These are phyloP conservation scores for Aegilops speltoides DNA, from an alignment of 176 grass and related monocot species.

Conservation along the genomic window DNA sequence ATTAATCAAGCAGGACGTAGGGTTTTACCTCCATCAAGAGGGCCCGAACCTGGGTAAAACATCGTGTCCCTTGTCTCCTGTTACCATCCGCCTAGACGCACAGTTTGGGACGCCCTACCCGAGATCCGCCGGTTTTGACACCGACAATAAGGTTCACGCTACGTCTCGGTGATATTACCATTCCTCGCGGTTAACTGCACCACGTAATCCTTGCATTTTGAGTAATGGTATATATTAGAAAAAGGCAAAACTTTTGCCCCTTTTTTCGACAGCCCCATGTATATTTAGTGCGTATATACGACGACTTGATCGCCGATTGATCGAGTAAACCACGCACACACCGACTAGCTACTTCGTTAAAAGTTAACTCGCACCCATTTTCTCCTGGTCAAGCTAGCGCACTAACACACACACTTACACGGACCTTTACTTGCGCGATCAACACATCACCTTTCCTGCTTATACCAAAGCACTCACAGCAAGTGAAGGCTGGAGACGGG, in stretches of 20 bases:
- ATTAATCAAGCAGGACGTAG: too few species aligned
- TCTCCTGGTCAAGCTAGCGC: constrained; percentile 10
- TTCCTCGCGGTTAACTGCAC: not conserved
- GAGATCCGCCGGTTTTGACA: too few species aligned
- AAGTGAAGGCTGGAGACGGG: constrained; percentile 22
- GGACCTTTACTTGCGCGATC: not conserved
- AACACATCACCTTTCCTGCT: not conserved
- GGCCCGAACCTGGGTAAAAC: too few species aligned
- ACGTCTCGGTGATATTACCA: not conserved
- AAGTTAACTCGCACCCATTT: not conserved
- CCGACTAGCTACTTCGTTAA: not conserved
- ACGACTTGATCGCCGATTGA: not conserved
- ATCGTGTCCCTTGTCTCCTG: too few species aligned
- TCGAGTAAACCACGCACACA: not conserved
- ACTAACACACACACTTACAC: not conserved
- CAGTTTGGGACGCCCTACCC: too few species aligned
- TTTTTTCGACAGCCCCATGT: not conserved
- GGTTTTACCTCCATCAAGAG: too few species aligned
- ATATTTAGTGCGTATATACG: not conserved
- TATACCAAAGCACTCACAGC: constrained; percentile 39
- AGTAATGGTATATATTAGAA: too few species aligned
- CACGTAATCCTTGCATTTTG: not conserved
- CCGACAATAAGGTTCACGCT: not conserved
- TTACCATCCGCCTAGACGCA: too few species aligned
- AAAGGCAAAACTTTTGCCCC: too few species aligned